Percentiles rank a stretch among this genome's conserved stretches.
Conservation (phyloP, 176 grass and related monocot genomes). For the Carex cristatella region DNA sequence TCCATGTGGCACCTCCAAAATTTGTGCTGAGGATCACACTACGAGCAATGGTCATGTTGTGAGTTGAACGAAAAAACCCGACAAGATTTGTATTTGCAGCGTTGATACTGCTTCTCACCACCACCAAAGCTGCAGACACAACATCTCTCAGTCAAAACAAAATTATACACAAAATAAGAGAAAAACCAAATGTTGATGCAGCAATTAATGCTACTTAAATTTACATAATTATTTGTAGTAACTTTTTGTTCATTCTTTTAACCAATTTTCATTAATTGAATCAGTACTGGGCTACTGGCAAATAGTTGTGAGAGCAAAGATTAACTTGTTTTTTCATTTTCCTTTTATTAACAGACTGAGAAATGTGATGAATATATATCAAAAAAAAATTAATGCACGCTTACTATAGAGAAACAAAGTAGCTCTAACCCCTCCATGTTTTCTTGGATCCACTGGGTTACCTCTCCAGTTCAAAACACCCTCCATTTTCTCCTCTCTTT, state of each 20-base stretch:
- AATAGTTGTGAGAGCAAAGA: background rate
- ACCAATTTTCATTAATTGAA: background rate
- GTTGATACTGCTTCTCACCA: slow-evolving; percentile 22
- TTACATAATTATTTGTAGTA: background rate
- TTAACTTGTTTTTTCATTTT: too few species aligned
- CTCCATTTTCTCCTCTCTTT: background rate
- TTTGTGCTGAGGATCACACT: slow-evolving; percentile 15
- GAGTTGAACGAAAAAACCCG: slow-evolving; percentile 10
- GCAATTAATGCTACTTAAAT: background rate
- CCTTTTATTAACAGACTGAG: too few species aligned
- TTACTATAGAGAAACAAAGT: slow-evolving; percentile 58
- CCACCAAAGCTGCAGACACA: slow-evolving; percentile 7
- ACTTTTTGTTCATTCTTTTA: background rate
- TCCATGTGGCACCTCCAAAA: background rate
- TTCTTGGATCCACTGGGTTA: slow-evolving; percentile 33
- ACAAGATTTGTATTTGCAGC: slow-evolving; percentile 22
- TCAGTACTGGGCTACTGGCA: background rate
- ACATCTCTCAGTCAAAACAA: background rate
- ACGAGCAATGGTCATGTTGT: slow-evolving; percentile 18
- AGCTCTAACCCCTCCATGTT: slow-evolving; percentile 63
- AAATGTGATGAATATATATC: background rate
- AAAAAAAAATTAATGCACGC: background rate
- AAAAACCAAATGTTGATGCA: background rate
- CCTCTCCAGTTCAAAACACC: slow-evolving; percentile 59
- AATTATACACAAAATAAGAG: background rate